Evolutionary conservation across 2,329 filamentous ascomycete species (phyloP).

Genomic region (Dactylellina haptotyla): DNA sequence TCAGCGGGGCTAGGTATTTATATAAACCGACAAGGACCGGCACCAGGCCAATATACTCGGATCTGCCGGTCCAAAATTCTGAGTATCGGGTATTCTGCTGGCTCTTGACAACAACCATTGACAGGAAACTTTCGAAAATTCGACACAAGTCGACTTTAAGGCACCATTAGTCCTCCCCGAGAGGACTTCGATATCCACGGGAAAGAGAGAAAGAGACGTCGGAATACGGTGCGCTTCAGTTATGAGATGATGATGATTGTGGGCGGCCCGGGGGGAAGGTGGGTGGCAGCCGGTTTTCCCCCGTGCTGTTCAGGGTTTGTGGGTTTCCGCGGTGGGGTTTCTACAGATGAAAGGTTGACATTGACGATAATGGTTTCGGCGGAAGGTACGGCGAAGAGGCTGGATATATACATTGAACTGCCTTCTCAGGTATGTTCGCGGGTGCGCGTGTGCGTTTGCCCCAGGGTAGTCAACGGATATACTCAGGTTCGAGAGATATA

Average conservation of each 20-base stretch:
- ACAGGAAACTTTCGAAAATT: background rate
- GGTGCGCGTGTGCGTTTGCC: too few species aligned
- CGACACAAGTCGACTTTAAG: slow-evolving; percentile 11
- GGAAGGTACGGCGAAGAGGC: background rate
- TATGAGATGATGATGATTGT: slow-evolving; percentile 9
- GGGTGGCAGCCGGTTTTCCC: background rate
- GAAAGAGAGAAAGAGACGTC: slow-evolving; percentile 8
- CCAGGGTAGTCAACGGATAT: too few species aligned
- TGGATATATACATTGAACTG: background rate
- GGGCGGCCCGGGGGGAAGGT: background rate
- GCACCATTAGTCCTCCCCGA: background rate
- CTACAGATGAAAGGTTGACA: too few species aligned
- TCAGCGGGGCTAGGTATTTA: too few species aligned
- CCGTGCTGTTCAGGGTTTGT: slow-evolving; percentile 43
- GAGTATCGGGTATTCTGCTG: too few species aligned
- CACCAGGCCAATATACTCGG: slow-evolving; percentile 44
- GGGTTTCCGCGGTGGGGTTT: background rate
- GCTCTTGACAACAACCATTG: too few species aligned
- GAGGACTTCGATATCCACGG: slow-evolving; percentile 40
- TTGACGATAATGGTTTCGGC: background rate
- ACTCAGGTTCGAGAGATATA: too few species aligned
- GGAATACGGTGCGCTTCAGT: background rate
- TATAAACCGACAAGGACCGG: background rate
- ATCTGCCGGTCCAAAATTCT: background rate
- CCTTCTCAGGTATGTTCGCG: background rate